phyloP scores from a whole-genome alignment of 306 rosid genomes.

The Adenanthera pavonina region DNA sequence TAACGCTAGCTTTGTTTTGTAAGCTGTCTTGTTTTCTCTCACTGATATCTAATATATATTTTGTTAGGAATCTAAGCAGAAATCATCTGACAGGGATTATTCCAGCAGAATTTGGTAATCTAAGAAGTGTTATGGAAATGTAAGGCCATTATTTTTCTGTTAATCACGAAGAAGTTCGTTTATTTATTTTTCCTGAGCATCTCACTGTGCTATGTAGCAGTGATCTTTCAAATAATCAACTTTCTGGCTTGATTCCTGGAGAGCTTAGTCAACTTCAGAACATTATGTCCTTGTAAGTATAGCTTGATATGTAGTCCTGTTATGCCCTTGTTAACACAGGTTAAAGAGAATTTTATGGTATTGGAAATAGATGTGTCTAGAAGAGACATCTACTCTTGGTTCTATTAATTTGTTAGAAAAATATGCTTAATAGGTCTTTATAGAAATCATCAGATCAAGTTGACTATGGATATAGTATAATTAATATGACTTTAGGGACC shows the following conservation, averaged over 20 bases:
- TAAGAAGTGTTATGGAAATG: conserved; percentile 95
- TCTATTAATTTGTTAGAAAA: no score
- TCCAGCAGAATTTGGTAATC: conserved; percentile 96
- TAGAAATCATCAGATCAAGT: no score
- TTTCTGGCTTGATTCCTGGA: conserved; percentile 80
- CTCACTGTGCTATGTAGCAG: conserved; percentile 51
- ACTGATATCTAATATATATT: conserved; percentile 38
- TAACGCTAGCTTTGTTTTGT: neutral
- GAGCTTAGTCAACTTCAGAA: conserved; percentile 94
- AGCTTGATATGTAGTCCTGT: no score
- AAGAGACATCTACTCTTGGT: no score
- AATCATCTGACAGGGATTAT: conserved; percentile 73
- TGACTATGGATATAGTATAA: no score
- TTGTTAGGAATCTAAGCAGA: conserved; percentile 82
- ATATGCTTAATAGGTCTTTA: no score
- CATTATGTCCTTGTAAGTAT: conserved; percentile 74
- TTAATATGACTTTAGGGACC: no score
- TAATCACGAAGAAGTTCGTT: conserved; percentile 4
- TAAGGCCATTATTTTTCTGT: conserved; percentile 27
- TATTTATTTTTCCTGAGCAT: neutral
- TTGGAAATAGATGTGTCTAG: no score
- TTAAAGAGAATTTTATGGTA: no score
- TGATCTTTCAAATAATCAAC: conserved; percentile 85
- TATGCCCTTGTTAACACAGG: neutral
- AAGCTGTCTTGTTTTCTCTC: conserved; percentile 12